These are phyloP conservation scores for Magnolia changhungtana DNA, from an alignment of 164 flowering plant species.

Conservation along the genomic window DNA sequence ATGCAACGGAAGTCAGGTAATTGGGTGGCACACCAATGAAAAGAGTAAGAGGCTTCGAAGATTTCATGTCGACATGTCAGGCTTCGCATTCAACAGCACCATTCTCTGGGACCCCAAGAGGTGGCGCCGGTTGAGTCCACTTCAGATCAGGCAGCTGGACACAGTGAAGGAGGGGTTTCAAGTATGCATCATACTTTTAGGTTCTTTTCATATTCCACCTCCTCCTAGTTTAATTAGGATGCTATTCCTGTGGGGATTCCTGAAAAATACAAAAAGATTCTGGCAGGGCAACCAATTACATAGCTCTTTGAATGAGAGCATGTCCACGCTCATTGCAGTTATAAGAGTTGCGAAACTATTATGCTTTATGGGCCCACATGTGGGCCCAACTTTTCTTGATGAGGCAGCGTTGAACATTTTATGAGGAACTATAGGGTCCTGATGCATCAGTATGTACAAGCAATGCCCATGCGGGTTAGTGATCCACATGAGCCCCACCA, in stretches of 20 bases:
- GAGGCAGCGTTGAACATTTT: too few relatives aligned
- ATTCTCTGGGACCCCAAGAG: conserved; percentile 90
- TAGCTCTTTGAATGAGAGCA: background rate
- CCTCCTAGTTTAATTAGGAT: background rate
- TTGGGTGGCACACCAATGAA: conserved; percentile 99
- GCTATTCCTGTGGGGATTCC: background rate
- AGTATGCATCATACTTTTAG: conserved; percentile 34
- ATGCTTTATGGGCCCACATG: background rate
- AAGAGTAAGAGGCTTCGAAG: conserved; percentile 85
- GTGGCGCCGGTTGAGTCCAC: conserved; percentile 62
- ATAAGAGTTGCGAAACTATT: background rate
- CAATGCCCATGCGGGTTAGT: too few relatives aligned
- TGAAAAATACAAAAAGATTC: background rate
- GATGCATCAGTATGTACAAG: background rate
- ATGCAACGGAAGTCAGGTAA: conserved; percentile 83
- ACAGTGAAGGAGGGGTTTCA: conserved; percentile 91
- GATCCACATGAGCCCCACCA: too few relatives aligned
- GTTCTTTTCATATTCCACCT: background rate
- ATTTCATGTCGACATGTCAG: conserved; percentile 98
- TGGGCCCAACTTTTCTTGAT: background rate
- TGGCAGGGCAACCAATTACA: background rate
- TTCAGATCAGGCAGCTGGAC: conserved; percentile 72
- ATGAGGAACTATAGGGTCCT: too few relatives aligned
- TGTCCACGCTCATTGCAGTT: background rate
- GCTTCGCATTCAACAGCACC: conserved; percentile 97